Percentiles rank a stretch among this genome's conserved stretches.
Evolutionary conservation across 805 yeast genomes (phyloP).

Genomic region (Yamadazyma paraphyllophila): DNA sequence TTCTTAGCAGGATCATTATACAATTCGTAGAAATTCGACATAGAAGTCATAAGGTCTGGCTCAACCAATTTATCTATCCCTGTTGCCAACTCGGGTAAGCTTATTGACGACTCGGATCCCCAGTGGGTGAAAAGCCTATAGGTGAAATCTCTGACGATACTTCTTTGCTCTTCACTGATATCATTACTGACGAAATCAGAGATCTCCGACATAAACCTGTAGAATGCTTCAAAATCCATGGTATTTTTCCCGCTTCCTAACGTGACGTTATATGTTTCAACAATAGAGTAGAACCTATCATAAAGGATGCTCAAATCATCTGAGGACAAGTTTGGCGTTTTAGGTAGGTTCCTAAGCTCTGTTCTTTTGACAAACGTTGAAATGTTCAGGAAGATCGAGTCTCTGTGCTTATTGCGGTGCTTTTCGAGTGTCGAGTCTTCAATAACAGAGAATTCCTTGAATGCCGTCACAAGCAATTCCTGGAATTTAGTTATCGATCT

Average conservation of each 20-base stretch:
- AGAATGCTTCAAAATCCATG: slow-evolving; percentile 73
- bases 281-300: slow-evolving; percentile 77
- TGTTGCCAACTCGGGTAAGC: slow-evolving; percentile 64
- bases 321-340: slow-evolving; percentile 56
- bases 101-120: slow-evolving; percentile 53
- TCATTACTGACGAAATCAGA: slow-evolving; percentile 64
- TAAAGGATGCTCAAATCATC: slow-evolving; percentile 70
- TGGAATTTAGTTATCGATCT: slow-evolving; percentile 80
- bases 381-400: slow-evolving; percentile 78
- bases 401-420: slow-evolving; percentile 68
- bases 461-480: slow-evolving; percentile 85
- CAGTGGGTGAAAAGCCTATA: slow-evolving; percentile 65
- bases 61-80: slow-evolving; percentile 73
- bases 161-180: slow-evolving; percentile 13
- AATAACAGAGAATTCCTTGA: slow-evolving; percentile 81
- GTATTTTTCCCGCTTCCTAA: slow-evolving; percentile 52
- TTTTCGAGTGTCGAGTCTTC: slow-evolving; percentile 71
- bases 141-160: slow-evolving; percentile 29
- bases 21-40: slow-evolving; percentile 74
- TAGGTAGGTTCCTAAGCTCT: slow-evolving; percentile 82
- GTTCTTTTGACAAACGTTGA: slow-evolving; percentile 90
- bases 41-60: slow-evolving; percentile 71
- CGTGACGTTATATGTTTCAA: slow-evolving; percentile 60
- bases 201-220: slow-evolving; percentile 70
- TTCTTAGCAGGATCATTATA: slow-evolving; percentile 62